Evolutionary conservation across 176 grass and related monocot species (phyloP), one percentile per base, ranked within the genome.

Genomic region (Pontederia paniculata): DNA sequence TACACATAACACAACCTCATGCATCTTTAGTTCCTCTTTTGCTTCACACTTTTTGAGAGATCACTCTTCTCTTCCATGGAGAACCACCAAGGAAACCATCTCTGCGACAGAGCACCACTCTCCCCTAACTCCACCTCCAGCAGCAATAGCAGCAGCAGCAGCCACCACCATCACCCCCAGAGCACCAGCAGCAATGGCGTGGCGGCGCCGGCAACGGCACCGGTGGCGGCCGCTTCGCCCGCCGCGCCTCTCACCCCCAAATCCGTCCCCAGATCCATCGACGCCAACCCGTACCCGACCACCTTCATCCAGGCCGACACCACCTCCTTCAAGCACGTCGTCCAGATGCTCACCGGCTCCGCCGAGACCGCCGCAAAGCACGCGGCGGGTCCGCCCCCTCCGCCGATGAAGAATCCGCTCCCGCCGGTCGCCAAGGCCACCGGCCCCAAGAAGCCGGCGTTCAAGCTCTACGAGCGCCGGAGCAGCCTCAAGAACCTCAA

Each of bases 311-410:
- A 98, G 67, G 87, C 94, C 28, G 94, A 98, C 77, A 69, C 83
- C 42, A 14, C 83, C 50, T 88, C 94, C 50, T 98, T 98, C 77
- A 93, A 98, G 83, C 83, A 91, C 65, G 83, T 98, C 47, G 93
- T 98, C 70, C 93, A 98, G 78, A 91, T 98, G 93, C 93, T 98
- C 49, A 98, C 93, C 28, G 93, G 93, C 60, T 75, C 86, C 57
- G 73, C 78, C 42, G 77, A 65, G 59, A 62, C 73, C 66, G 19
- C 2, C 63, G 45, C 16, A 28, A 76, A 72, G 63, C 77, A 20
- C 44, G 23, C 70, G 82, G 73, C 48, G 52, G 49, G 31, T 12
- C 13, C 48, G 5, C 16, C 57, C 23, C 8, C 31, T 42, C 11
- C 60, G 67, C 59, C 55, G 23, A 9, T 43, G 50, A 71, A 65